Evolutionary conservation across 108 stramenopile species (phyloP).

Genomic region (Nitzschia palea): DNA sequence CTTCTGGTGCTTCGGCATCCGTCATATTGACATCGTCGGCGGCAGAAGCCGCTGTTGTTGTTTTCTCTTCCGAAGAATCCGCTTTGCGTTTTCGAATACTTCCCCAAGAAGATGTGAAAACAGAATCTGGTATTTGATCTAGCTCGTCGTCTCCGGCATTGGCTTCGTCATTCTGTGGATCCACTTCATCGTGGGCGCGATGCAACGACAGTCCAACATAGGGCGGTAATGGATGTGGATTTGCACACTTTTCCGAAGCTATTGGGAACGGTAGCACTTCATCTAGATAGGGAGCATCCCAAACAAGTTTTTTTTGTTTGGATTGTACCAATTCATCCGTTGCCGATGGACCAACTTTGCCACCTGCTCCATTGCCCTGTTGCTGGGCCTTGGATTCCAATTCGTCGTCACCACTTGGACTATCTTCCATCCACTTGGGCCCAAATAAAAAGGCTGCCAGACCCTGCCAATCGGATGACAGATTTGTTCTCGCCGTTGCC

Average conservation of each 20-base stretch:
- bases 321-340: not conserved
- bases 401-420: slow-evolving; percentile 19
- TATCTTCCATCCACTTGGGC: slow-evolving; percentile 56
- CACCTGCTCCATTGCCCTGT: slow-evolving; percentile 28
- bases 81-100: slow-evolving; percentile 30
- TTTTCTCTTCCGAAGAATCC: slow-evolving; percentile 8
- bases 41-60: not conserved
- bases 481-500: not conserved
- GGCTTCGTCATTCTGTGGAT: slow-evolving; percentile 20
- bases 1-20: slow-evolving; percentile 2
- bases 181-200: slow-evolving; percentile 30
- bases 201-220: slow-evolving; percentile 47
- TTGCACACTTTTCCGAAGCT: slow-evolving; percentile 51
- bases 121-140: slow-evolving; percentile 39
- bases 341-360: slow-evolving; percentile 46
- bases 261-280: slow-evolving; percentile 62
- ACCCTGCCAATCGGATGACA: slow-evolving; percentile 60
- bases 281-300: slow-evolving; percentile 78
- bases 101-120: slow-evolving; percentile 42
- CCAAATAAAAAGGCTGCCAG: slow-evolving; percentile 82
- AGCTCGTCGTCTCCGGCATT: slow-evolving; percentile 22
- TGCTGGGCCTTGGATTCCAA: not conserved
- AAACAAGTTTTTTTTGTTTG: slow-evolving; percentile 35
- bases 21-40: slow-evolving; percentile 20
- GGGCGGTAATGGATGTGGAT: slow-evolving; percentile 63